Conservation (phyloP, 2,329 filamentous ascomycete genomes). For the Aspergillus novoparasiticus region DNA sequence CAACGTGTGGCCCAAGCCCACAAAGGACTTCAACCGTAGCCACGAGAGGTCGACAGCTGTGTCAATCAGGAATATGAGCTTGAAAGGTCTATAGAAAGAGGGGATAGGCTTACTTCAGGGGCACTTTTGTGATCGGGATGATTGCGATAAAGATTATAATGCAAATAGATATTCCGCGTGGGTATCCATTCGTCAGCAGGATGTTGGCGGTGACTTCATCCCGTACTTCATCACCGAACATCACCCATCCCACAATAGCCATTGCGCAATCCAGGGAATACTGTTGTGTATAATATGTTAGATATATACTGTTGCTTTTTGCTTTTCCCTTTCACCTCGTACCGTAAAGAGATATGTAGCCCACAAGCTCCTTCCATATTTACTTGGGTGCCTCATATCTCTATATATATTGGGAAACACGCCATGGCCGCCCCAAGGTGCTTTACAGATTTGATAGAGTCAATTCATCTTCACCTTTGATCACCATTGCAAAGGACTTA, state of each 20-base stretch:
- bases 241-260: slow-evolving; percentile 81
- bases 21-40: slow-evolving; percentile 79
- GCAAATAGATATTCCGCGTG: slow-evolving; percentile 70
- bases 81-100: not conserved
- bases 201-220: slow-evolving; percentile 94
- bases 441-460: slow-evolving; percentile 27
- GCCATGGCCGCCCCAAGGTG: slow-evolving; percentile 69
- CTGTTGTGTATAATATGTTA: slow-evolving; percentile 40
- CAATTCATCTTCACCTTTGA: not conserved
- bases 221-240: slow-evolving; percentile 88
- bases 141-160: slow-evolving; percentile 87
- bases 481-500: slow-evolving; percentile 27
- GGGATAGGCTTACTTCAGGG: slow-evolving; percentile 63
- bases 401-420: slow-evolving; percentile 85
- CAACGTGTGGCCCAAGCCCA: slow-evolving; percentile 65
- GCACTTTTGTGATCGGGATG: slow-evolving; percentile 94
- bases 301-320: not conserved
- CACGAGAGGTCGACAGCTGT: slow-evolving; percentile 77
- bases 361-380: slow-evolving; percentile 73
- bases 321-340: slow-evolving; percentile 33
- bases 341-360: slow-evolving; percentile 84
- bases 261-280: slow-evolving; percentile 80
- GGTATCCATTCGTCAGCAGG: slow-evolving; percentile 73
- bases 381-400: slow-evolving; percentile 79
- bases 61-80: slow-evolving; percentile 23